Base-by-base conservation (phyloP, 2,329 filamentous ascomycete species). In the Clonostachys rhizophaga region DNA sequence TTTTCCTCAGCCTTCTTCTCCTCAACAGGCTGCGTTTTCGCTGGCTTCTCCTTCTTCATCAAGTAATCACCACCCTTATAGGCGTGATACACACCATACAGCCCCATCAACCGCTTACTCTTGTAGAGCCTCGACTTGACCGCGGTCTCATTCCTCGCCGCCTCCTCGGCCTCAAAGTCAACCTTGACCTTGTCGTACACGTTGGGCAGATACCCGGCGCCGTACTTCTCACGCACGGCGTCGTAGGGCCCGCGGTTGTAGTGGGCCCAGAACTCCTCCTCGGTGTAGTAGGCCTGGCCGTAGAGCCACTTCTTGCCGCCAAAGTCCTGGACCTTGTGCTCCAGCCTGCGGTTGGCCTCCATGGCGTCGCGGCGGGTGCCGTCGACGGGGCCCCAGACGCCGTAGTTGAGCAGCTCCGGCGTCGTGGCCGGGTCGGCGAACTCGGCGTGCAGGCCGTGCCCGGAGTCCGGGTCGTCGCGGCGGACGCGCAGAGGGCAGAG, bases 241-340 rank as follows among this genome's bases (percentile, higher is more conserved):
- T 86, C 77, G 51, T 88, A 87, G 57, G 78, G 78, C 8, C 66
- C 55, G 36, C 72, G 68, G 57, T 86, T 77, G 50, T 87, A 88
- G 46, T 79, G 71, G 10, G 68, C 61, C 84, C 84, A 87, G 59
- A 89, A 89, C 52, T 88, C 84, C 0, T 78, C 73, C 58, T 85
- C 78, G 4, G 74, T 78, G 60, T 86, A 86, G 62, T 83, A 87
- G 0, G 81, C 79, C 48, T 87, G 83, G 1, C 83, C 83, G 52
- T 89, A 89, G 2, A 89, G 65, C 70, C 82, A 86, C 63, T 87
- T 87, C 69, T 81, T 83, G 6, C 85, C 85, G 3, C 76, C 71
- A 7, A 84, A 69, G 24, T 78, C 74, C 9, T 72, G 71, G 1
- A 87, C 70, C 47, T 77, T 79, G 9, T 69, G 64, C 63, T 88